Conservation (phyloP, 1,139 yeast genomes). For the Candida anutae region DNA sequence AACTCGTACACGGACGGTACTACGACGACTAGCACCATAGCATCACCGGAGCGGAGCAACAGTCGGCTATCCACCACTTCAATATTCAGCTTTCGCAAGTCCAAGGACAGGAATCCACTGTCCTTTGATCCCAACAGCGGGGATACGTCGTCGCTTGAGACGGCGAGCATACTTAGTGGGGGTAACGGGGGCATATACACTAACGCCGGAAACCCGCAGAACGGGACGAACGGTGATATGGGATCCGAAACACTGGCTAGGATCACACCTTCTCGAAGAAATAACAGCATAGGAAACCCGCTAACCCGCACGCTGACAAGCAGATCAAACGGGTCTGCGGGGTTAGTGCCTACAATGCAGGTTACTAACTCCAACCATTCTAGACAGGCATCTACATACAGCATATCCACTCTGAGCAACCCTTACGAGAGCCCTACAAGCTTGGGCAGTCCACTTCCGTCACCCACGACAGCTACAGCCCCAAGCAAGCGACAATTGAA, state of each 20-base stretch:
- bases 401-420: constrained; percentile 16
- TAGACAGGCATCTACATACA: constrained; percentile 35
- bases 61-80: constrained; percentile 30
- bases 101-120: constrained; percentile 15
- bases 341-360: constrained; percentile 25
- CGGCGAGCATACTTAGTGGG: constrained; percentile 16
- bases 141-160: constrained; percentile 30
- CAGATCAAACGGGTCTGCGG: constrained; percentile 11
- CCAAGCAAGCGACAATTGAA: constrained; percentile 1
- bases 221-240: no score
- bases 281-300: constrained; percentile 5
- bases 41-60: constrained; percentile 2
- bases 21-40: neutral
- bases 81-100: constrained; percentile 30
- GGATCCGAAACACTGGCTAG: no score
- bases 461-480: neutral
- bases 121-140: constrained; percentile 9
- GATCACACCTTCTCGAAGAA: constrained; percentile 6
- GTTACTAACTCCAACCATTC: constrained; percentile 26
- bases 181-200: constrained; percentile 4
- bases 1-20: constrained; percentile 5
- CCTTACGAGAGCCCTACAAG: constrained; percentile 21
- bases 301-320: constrained; percentile 8
- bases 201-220: constrained; percentile 1
- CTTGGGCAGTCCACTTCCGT: constrained; percentile 1